Percentiles rank a stretch among this genome's conserved stretches.
phyloP scores from a whole-genome alignment of 257 asterid species.

The Petunia secreta region DNA sequence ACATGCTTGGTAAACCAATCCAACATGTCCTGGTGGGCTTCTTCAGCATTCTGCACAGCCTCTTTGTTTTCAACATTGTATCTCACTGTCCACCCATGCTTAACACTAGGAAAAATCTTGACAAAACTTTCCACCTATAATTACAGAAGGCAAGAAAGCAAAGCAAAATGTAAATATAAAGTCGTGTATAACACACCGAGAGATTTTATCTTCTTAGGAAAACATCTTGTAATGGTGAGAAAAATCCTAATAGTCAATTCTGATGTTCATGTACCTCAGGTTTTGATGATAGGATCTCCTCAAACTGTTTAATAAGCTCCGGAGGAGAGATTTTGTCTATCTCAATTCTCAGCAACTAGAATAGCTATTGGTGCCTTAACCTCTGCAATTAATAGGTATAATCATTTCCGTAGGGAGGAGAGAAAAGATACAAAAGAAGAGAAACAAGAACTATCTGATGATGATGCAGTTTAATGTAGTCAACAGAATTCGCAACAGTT shows the following conservation, averaged over 20 bases:
- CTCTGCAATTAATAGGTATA: too few species aligned
- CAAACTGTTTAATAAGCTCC: slow-evolving; percentile 49
- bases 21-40: slow-evolving; percentile 54
- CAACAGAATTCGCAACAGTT: neutral
- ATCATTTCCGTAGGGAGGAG: too few species aligned
- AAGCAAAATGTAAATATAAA: slow-evolving; percentile 1
- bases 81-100: slow-evolving; percentile 66
- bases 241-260: neutral
- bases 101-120: slow-evolving; percentile 52
- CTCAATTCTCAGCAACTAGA: too few species aligned
- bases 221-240: neutral
- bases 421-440: neutral
- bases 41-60: slow-evolving; percentile 57
- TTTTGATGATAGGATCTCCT: slow-evolving; percentile 49
- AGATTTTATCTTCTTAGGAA: neutral
- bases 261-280: slow-evolving; percentile 45
- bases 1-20: slow-evolving; percentile 53
- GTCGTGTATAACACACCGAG: neutral
- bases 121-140: slow-evolving; percentile 48
- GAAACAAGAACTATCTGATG: too few species aligned
- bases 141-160: neutral
- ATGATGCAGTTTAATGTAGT: neutral
- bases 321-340: slow-evolving; percentile 52
- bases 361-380: too few species aligned
- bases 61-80: slow-evolving; percentile 47